These are phyloP conservation scores for Crithidia thermophila DNA, from an alignment of 208 protist species.

Conservation along the genomic window DNA sequence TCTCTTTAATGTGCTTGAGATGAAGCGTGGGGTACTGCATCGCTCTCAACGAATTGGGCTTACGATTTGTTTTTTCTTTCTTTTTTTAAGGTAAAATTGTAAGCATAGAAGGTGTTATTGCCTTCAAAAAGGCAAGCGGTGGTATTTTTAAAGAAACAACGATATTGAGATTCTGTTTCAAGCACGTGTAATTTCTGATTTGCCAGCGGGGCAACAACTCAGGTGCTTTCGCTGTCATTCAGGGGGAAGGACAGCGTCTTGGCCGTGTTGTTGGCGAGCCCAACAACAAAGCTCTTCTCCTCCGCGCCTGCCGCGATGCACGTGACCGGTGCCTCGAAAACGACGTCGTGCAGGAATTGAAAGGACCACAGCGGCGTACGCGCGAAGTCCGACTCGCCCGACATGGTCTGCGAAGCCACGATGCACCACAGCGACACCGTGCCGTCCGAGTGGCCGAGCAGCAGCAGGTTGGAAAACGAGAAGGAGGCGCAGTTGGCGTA, in stretches of 20 bases:
- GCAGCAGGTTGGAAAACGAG: conserved; percentile 22
- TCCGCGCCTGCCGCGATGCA: conserved; percentile 14
- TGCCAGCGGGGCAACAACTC: background rate
- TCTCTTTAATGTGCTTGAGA: too few species aligned
- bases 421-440: conserved; percentile 33
- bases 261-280: conserved; percentile 22
- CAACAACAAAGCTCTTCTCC: conserved; percentile 26
- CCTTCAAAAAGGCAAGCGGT: too few species aligned
- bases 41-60: too few species aligned
- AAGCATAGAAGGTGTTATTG: too few species aligned
- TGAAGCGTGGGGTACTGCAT: too few species aligned
- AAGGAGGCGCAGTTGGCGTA: conserved; percentile 32
- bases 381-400: background rate
- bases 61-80: too few species aligned
- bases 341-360: conserved; percentile 25
- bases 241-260: conserved; percentile 20
- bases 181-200: background rate
- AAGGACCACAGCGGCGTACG: conserved; percentile 31
- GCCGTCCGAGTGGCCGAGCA: conserved; percentile 29
- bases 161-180: background rate
- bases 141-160: background rate
- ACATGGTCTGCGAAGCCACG: conserved; percentile 22
- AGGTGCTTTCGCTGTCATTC: conserved; percentile 14
- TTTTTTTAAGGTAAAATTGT: too few species aligned
- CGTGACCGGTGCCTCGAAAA: conserved; percentile 25